Evolutionary conservation across 768 basidiomycete species (phyloP), one percentile per base, ranked within the genome.

Genomic region (Galerina sulciceps): DNA sequence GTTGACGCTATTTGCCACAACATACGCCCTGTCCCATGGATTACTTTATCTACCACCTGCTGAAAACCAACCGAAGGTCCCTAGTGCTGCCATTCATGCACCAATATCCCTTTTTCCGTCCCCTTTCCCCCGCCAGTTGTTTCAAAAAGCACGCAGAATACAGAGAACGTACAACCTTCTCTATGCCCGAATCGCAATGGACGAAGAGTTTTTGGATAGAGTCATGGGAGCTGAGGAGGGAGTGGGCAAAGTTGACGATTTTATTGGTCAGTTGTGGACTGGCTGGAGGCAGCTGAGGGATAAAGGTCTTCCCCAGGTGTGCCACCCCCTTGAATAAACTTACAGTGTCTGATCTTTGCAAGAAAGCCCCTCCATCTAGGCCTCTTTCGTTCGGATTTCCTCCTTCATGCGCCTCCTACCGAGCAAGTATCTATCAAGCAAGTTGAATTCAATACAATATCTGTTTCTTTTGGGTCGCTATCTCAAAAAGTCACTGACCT

Each of bases 381-480:
- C 17, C 75, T 99, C 17, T 97, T 96, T 75, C 83, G 96, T 54
- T 97, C 95, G 10, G 96, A 99, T 76, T 99, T 98, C 74, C 79
- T 99, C 31, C 75, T 98, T 18, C 94, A 99, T 64, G 72, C 79
- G 8, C 78, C 79, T 0, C 59, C 64, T 4, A 68, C 75, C 26
- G 68, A 77, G 36, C 53, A 68, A 3, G 66, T 78, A 13, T 73
- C 76, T 6, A 73, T 99, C 61, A 96, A 95, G 71, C 96, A 99
- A 74, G 96, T 99, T 41, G 96, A 99, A 71, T 97, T 98, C 76
- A 99, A 99, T 70, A 97, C 96, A 9, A 96, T 98, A 61, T 93
- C 95, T 2, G 85, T 89, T 0, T 95, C 94, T 0, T 96, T 98
- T 71, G 96, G 94, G 0, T 68, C 87, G 1, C 78, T 98, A 13